A percentile compares a stretch with the other conserved stretches of the same genome.
Evolutionary conservation across 2,329 filamentous ascomycete species (phyloP).

Genomic region (Arthrinium puccinioides): DNA sequence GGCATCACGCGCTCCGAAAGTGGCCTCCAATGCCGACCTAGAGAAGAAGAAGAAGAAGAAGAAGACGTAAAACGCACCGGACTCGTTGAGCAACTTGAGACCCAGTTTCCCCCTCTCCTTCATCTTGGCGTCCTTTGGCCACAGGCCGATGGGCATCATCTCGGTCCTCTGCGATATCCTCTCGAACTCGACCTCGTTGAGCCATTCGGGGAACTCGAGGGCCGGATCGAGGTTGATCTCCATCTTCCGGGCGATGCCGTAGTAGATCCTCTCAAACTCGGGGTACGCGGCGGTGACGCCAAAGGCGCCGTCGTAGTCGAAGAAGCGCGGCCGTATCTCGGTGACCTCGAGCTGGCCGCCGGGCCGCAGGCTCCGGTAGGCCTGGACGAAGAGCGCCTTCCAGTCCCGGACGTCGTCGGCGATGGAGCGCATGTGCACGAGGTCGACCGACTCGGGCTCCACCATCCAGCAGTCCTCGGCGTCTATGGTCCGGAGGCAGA

Average conservation of each 20-base stretch:
- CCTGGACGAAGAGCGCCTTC: constrained; percentile 25
- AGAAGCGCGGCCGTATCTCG: constrained; percentile 31
- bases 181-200: constrained; percentile 31
- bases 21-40: too few relatives aligned
- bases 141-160: constrained; percentile 31
- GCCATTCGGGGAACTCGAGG: constrained; percentile 24
- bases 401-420: constrained; percentile 38
- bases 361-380: constrained; percentile 32
- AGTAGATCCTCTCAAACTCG: constrained; percentile 26
- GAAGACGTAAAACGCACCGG: constrained; percentile 19
- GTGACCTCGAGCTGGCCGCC: constrained; percentile 38
- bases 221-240: constrained; percentile 33
- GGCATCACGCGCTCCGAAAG: too few relatives aligned
- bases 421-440: constrained; percentile 35
- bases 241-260: constrained; percentile 16
- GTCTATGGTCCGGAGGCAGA: constrained; percentile 52
- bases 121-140: constrained; percentile 31
- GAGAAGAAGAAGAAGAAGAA: background rate
- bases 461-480: constrained; percentile 38
- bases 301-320: constrained; percentile 28
- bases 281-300: constrained; percentile 23
- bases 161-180: constrained; percentile 30
- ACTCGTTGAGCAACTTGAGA: constrained; percentile 24
- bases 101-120: constrained; percentile 28
- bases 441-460: constrained; percentile 24